Evolutionary conservation across 495 filamentous ascomycete genomes (phyloP), one percentile per base, ranked within the genome.

Genomic region (Aspergillus indologenus): DNA sequence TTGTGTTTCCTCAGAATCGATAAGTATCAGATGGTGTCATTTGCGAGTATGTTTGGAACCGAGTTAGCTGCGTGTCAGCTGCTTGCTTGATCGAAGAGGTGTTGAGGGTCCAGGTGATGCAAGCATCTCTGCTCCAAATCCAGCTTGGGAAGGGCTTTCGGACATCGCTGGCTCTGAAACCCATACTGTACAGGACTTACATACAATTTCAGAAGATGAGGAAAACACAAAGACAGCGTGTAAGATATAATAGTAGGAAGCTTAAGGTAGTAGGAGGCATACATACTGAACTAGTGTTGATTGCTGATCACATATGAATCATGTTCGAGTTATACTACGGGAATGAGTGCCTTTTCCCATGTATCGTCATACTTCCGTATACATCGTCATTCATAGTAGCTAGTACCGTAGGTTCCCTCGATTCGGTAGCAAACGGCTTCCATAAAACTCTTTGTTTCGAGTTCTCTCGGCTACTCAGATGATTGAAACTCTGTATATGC

Each of bases 311-410:
- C 2, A 11, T n/a, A 29, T 29, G 26, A 29, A 29, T 29, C 9
- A 9, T n/a, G n/a, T n/a, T 29, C 26, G 26, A 29, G 26, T 29
- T 29, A 40, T 7, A 40, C 34, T 40, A 40, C 34, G 34, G 34
- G 34, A 40, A 40, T 5, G 18, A 47, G 15, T 21, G n/a, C 12
- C 26, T 2, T 22, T 23, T n/a, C 26, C 8, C 1, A 24, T 29
- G 48, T 51, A 51, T 51, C 48, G 48, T 51, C 48, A 51, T 51
- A 51, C 48, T 47, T 11, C 8, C 18, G 31, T 51, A 15, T 18
- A 29, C 18, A 29, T 51, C 23, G 29, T 22, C 18, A 22, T 47
- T 22, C 45, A 47, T 47, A 20, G 12, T 50, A 11, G 18, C 22
- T 12, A 12, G 5, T 22, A 14, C n/a, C 45, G 12, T 14, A 14